Conservation (phyloP, 225 moss, liverwort and hornwort genomes). For the Marchantia paleacea region DNA sequence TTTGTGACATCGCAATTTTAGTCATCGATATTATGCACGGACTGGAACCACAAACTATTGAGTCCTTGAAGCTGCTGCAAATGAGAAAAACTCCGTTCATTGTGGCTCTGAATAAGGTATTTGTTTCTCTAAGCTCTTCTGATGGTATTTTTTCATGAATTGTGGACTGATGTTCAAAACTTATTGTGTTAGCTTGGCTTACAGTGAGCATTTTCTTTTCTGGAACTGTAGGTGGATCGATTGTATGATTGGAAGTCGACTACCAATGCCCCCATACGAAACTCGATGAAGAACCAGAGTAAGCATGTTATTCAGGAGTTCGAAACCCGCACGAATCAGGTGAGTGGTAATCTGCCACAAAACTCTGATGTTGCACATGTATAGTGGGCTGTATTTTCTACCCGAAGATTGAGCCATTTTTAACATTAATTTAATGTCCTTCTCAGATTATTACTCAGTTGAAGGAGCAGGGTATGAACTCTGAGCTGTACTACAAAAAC, state of each 20-base stretch:
- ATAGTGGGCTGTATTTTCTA: background rate
- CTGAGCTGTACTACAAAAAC: conserved; percentile 96
- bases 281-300: conserved; percentile 75
- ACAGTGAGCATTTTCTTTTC: background rate
- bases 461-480: conserved; percentile 98
- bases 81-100: conserved; percentile 88
- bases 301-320: conserved; percentile 90
- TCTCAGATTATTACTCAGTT: conserved; percentile 65
- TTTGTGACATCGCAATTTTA: conserved; percentile 97
- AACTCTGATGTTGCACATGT: background rate
- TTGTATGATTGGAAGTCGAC: conserved; percentile 88
- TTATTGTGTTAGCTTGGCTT: background rate
- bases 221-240: conserved; percentile 73
- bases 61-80: conserved; percentile 88
- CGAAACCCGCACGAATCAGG: conserved; percentile 67
- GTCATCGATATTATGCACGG: conserved; percentile 99
- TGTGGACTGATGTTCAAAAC: no score
- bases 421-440: background rate
- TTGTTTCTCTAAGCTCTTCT: background rate
- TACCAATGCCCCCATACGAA: conserved; percentile 78
- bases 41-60: conserved; percentile 96
- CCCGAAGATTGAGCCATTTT: background rate
- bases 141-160: background rate
- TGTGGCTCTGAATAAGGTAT: conserved; percentile 96
- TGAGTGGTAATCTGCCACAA: conserved; percentile 24